Evolutionary conservation across 2,329 filamentous ascomycete genomes (phyloP).

Genomic region (Fusarium newnesense): DNA sequence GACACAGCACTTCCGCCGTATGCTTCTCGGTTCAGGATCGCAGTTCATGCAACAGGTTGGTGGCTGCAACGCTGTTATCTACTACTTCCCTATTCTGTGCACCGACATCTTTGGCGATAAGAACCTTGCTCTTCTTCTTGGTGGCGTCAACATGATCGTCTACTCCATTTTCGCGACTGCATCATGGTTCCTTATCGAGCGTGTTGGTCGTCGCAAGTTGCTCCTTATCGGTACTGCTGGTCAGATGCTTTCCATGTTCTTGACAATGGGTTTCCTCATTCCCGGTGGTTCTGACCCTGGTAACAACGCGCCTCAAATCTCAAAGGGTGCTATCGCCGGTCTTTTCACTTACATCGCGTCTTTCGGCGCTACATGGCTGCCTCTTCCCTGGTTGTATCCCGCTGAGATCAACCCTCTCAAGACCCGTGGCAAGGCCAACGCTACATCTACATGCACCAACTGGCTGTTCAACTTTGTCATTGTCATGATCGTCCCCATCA

Average conservation of each 20-base stretch:
- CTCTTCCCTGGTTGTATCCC: constrained; percentile 69
- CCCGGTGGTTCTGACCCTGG: constrained; percentile 62
- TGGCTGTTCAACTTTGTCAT: constrained; percentile 63
- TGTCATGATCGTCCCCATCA: constrained; percentile 72
- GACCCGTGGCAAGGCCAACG: constrained; percentile 58
- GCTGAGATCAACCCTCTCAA: constrained; percentile 64
- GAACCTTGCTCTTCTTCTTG: constrained; percentile 61
- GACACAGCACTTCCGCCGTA: constrained; percentile 73
- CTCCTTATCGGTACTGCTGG: constrained; percentile 57
- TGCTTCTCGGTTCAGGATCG: constrained; percentile 67
- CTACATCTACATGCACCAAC: constrained; percentile 69
- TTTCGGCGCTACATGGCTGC: constrained; percentile 73
- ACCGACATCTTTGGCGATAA: constrained; percentile 44
- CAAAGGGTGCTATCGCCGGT: constrained; percentile 75
- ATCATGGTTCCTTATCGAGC: constrained; percentile 64
- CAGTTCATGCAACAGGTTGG: constrained; percentile 73
- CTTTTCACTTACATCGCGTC: constrained; percentile 77
- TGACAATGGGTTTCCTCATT: constrained; percentile 72
- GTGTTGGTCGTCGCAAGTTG: constrained; percentile 57
- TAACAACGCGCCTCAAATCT: constrained; percentile 53
- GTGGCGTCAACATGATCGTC: constrained; percentile 62
- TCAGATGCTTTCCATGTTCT: constrained; percentile 67
- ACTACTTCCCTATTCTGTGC: constrained; percentile 71
- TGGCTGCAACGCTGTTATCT: constrained; percentile 68
- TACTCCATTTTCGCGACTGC: constrained; percentile 67